These are phyloP conservation scores for Taphrina flavorubra DNA, from an alignment of 1,139 yeast genomes.

Conservation along the genomic window DNA sequence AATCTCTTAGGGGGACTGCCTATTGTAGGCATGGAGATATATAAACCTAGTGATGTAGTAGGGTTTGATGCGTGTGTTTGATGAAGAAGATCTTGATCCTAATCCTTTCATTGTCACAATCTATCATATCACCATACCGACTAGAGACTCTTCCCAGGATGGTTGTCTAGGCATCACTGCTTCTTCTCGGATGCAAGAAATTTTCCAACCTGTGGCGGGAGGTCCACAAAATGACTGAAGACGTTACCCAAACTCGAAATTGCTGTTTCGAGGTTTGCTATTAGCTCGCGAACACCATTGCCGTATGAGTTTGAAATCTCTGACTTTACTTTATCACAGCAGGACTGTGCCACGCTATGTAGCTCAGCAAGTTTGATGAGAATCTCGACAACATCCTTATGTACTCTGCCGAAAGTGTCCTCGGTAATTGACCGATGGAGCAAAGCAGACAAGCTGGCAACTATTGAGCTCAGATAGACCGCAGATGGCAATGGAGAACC, in stretches of 20 bases:
- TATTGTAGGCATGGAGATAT: no score
- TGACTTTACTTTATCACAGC: background rate
- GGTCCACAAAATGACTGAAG: slow-evolving; percentile 9
- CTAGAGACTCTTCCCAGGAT: no score
- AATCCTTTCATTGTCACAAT: no score
- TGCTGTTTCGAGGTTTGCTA: background rate
- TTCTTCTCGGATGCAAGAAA: background rate
- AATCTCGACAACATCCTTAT: slow-evolving; percentile 26
- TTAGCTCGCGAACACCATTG: background rate
- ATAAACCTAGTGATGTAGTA: no score
- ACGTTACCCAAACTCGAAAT: slow-evolving; percentile 1
- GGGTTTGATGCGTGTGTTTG: no score
- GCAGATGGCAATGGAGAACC: background rate
- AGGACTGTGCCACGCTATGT: background rate
- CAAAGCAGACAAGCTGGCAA: slow-evolving; percentile 6
- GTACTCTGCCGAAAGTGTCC: slow-evolving; percentile 31
- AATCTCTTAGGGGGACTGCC: no score
- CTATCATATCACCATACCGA: no score
- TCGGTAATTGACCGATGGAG: slow-evolving; percentile 20
- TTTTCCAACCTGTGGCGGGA: background rate
- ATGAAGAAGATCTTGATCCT: no score
- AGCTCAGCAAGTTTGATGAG: background rate
- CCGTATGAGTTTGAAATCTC: background rate
- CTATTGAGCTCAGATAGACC: background rate
- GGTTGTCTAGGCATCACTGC: background rate